Conservation (phyloP, 2,329 filamentous ascomycete species). For the Calonectria hawksworthii region DNA sequence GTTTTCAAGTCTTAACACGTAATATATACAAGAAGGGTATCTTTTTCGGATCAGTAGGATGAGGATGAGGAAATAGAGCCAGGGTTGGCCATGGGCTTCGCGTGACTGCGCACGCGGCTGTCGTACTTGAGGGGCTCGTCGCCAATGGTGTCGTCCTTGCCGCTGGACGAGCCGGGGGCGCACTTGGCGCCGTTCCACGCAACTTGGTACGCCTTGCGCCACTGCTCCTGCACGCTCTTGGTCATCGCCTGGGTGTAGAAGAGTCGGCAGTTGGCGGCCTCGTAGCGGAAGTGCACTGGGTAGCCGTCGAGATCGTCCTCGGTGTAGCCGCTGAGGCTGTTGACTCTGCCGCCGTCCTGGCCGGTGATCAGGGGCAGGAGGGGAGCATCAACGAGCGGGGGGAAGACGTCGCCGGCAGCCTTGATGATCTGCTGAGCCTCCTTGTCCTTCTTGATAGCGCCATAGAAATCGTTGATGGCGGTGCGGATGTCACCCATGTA, state of each 20-base stretch:
- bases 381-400: conserved; percentile 31
- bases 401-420: conserved; percentile 30
- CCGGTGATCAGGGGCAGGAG: conserved; percentile 53
- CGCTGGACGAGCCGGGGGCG: conserved; percentile 37
- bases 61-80: conserved; percentile 25
- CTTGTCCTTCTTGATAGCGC: conserved; percentile 29
- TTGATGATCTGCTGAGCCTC: conserved; percentile 21
- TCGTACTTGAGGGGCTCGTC: conserved; percentile 35
- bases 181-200: conserved; percentile 37
- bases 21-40: conserved; percentile 23
- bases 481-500: conserved; percentile 31
- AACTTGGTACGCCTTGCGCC: conserved; percentile 53
- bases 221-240: conserved; percentile 64
- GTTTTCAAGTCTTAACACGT: background rate
- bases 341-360: conserved; percentile 34
- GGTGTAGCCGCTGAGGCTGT: conserved; percentile 37
- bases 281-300: conserved; percentile 68
- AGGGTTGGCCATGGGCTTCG: conserved; percentile 30
- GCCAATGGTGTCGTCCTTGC: conserved; percentile 35
- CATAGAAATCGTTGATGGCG: conserved; percentile 19
- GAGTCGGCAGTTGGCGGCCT: conserved; percentile 72
- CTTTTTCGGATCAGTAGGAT: conserved; percentile 6
- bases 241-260: conserved; percentile 70
- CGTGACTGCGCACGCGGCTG: conserved; percentile 37
- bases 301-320: conserved; percentile 41